These are phyloP conservation scores for Mycena citricolor DNA, from an alignment of 1,284 basidiomycete genomes.

Conservation along the genomic window DNA sequence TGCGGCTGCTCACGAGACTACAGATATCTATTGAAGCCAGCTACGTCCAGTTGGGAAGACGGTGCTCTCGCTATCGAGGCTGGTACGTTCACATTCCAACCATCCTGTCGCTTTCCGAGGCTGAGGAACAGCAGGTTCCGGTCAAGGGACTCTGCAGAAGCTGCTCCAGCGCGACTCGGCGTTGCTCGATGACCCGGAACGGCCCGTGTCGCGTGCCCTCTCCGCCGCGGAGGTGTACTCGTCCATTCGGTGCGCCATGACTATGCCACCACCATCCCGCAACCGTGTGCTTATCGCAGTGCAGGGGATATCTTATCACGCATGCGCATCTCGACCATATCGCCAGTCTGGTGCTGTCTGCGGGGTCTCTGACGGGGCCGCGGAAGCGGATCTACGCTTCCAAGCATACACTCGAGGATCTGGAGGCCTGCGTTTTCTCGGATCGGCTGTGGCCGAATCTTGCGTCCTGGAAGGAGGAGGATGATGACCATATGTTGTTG, in stretches of 20 bases:
- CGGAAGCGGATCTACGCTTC: slow-evolving; percentile 68
- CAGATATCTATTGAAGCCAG: slow-evolving; percentile 73
- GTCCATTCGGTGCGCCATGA: slow-evolving; percentile 47
- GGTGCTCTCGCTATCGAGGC: slow-evolving; percentile 74
- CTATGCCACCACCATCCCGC: background rate
- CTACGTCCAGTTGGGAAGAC: slow-evolving; percentile 57
- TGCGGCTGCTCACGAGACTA: slow-evolving; percentile 26
- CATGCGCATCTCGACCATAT: slow-evolving; percentile 86
- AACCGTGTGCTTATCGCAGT: background rate
- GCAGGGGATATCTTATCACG: slow-evolving; percentile 71
- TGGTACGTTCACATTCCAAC: slow-evolving; percentile 43
- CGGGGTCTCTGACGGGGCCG: slow-evolving; percentile 64
- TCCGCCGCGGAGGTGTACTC: slow-evolving; percentile 59
- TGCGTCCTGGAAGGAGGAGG: slow-evolving; percentile 67
- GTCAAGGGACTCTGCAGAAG: slow-evolving; percentile 60
- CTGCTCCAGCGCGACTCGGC: slow-evolving; percentile 52
- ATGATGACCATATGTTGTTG: slow-evolving; percentile 54
- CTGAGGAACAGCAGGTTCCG: slow-evolving; percentile 53
- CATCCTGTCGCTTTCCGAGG: slow-evolving; percentile 1
- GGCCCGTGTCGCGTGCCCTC: slow-evolving; percentile 26
- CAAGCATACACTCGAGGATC: slow-evolving; percentile 60
- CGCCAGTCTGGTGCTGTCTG: slow-evolving; percentile 70
- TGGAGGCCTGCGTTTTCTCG: slow-evolving; percentile 75
- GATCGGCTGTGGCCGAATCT: slow-evolving; percentile 82
- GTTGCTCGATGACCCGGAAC: slow-evolving; percentile 44